phyloP scores from a whole-genome alignment of 2,329 filamentous ascomycete species.

The Botrytis pseudocinerea region DNA sequence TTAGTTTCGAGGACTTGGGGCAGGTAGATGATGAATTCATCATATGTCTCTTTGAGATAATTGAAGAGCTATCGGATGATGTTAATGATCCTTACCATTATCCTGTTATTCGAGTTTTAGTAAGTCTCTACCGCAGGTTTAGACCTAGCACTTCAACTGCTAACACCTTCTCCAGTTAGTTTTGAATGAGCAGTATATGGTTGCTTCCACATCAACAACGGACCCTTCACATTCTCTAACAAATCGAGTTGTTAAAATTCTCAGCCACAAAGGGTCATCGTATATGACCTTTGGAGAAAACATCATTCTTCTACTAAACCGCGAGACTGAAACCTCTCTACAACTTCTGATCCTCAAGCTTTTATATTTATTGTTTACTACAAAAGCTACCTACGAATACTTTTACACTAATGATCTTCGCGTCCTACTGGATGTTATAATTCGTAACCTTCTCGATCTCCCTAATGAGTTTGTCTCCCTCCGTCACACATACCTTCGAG shows the following conservation, averaged over 20 bases:
- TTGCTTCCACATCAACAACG: slow-evolving; percentile 55
- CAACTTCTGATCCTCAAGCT: slow-evolving; percentile 97
- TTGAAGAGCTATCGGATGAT: slow-evolving; percentile 85
- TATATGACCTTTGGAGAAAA: slow-evolving; percentile 98
- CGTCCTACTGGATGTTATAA: slow-evolving; percentile 91
- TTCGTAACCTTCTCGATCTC: slow-evolving; percentile 93
- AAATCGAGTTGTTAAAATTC: slow-evolving; percentile 89
- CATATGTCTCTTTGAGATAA: slow-evolving; percentile 78
- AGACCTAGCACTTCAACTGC: slow-evolving; percentile 14
- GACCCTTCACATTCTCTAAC: slow-evolving; percentile 59
- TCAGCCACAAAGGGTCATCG: slow-evolving; percentile 74
- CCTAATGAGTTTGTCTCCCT: slow-evolving; percentile 77
- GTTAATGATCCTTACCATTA: slow-evolving; percentile 93
- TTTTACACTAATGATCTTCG: slow-evolving; percentile 98
- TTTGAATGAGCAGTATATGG: slow-evolving; percentile 97
- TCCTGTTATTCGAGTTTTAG: slow-evolving; percentile 87
- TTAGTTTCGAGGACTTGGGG: slow-evolving; percentile 73
- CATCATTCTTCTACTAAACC: slow-evolving; percentile 90
- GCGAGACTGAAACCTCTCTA: slow-evolving; percentile 89
- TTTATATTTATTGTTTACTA: slow-evolving; percentile 93
- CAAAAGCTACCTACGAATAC: slow-evolving; percentile 88
- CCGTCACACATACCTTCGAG: slow-evolving; percentile 90
- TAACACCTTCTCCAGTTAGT: slow-evolving; percentile 65
- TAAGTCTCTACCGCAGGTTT: slow-evolving; percentile 47
- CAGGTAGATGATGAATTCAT: slow-evolving; percentile 82